phyloP scores from a whole-genome alignment of 257 asterid species.

The Eustoma russellianum region DNA sequence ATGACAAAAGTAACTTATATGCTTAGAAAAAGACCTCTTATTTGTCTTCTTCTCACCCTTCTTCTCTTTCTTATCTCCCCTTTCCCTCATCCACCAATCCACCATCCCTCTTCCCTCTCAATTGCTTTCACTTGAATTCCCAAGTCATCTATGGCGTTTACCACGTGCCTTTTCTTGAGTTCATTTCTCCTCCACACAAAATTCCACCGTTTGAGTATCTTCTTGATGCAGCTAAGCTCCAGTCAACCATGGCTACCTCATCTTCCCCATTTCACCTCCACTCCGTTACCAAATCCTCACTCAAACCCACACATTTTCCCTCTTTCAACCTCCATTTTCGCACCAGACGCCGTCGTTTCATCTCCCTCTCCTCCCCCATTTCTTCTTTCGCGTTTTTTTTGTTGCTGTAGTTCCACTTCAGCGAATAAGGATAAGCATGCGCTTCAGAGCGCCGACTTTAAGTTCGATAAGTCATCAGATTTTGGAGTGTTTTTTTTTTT shows the following conservation, averaged over 20 bases:
- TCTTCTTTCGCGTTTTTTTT: constrained; percentile 19
- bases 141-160: too few relatives aligned
- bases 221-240: constrained; percentile 21
- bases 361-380: constrained; percentile 18
- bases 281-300: constrained; percentile 17
- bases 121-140: too few relatives aligned
- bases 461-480: constrained; percentile 1
- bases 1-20: too few relatives aligned
- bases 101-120: too few relatives aligned
- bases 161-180: too few relatives aligned
- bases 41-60: too few relatives aligned
- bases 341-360: constrained; percentile 16
- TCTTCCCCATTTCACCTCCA: constrained; percentile 30
- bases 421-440: constrained; percentile 11
- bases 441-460: constrained; percentile 12
- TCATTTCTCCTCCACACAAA: too few relatives aligned
- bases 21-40: too few relatives aligned
- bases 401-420: constrained; percentile 17
- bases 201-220: too few relatives aligned
- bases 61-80: too few relatives aligned
- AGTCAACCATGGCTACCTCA: constrained; percentile 40
- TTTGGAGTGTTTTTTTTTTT: too few relatives aligned
- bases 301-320: constrained; percentile 15
- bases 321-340: constrained; percentile 3
- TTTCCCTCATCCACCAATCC: too few relatives aligned